These are phyloP conservation scores for Stylosanthes scabra DNA, from an alignment of 331 rosid genomes.

Conservation along the genomic window DNA sequence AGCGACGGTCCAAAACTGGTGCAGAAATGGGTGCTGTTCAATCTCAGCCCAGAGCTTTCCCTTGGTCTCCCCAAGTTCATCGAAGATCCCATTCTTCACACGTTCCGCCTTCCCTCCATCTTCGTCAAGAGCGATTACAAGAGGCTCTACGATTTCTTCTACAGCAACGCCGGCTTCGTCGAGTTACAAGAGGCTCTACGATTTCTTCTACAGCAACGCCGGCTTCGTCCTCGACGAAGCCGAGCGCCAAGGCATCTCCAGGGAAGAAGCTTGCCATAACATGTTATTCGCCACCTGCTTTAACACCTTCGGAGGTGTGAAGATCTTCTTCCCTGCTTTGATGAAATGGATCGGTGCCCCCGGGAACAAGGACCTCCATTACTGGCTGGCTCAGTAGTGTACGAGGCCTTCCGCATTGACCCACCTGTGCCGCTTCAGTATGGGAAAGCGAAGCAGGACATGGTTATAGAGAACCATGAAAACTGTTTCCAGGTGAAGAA, in stretches of 20 bases:
- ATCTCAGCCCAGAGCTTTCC: slow-evolving; percentile 56
- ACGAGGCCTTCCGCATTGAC: slow-evolving; percentile 76
- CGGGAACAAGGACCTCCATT: slow-evolving; percentile 64
- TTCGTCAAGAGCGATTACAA: slow-evolving; percentile 67
- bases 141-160: slow-evolving; percentile 77
- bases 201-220: slow-evolving; percentile 70
- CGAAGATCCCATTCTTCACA: slow-evolving; percentile 68
- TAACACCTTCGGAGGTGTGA: slow-evolving; percentile 86
- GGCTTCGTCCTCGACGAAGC: slow-evolving; percentile 74
- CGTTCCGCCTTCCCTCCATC: slow-evolving; percentile 64
- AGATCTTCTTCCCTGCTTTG: slow-evolving; percentile 64
- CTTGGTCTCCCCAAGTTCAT: slow-evolving; percentile 74
- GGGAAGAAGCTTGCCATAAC: slow-evolving; percentile 95
- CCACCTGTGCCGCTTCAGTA: slow-evolving; percentile 89
- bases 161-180: slow-evolving; percentile 53
- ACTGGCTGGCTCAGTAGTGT: slow-evolving; percentile 62
- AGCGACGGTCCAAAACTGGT: slow-evolving; percentile 66
- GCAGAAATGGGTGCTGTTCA: slow-evolving; percentile 68
- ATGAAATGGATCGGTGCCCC: slow-evolving; percentile 70
- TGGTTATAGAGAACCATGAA: slow-evolving; percentile 83
- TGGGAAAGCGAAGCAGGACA: slow-evolving; percentile 73
- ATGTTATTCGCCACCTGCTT: slow-evolving; percentile 86
- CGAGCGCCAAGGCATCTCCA: slow-evolving; percentile 62
- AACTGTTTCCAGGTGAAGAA: slow-evolving; percentile 71
- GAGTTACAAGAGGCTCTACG: slow-evolving; percentile 69